Evolutionary conservation across 768 basidiomycete genomes (phyloP), one percentile per base, ranked within the genome.

Genomic region (Termitomyces sp.): DNA sequence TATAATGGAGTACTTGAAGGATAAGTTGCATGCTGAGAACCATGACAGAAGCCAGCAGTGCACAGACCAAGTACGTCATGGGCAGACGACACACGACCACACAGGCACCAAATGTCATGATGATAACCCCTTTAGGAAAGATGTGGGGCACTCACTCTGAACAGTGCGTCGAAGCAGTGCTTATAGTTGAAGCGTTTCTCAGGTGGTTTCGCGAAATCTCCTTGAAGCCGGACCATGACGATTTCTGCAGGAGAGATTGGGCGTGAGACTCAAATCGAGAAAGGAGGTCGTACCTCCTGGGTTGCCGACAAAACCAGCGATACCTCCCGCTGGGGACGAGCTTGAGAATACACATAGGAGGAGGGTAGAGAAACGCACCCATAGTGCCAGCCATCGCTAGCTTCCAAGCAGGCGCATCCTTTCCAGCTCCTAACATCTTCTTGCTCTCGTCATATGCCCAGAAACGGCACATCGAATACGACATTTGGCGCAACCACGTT

Each of bases 371-470:
- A 22, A 26, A 78, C 86, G 63, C 66, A 89, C 89, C 92, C 87
- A 94, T 93, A 56, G 84, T 84, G 15, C 93, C 93, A 48, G 93
- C 91, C 10, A 77, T 52, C 1, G 85, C 90, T 42, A 95, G 77
- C 68, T 91, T 83, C 85, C 86, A 94, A 11, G 89, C 83, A 2
- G 91, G 83, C 0, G 86, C 78, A 60, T 88, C 78, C 63, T 81
- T 78, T 34, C 81, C 82, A 10, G 88, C 87, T 21, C 88, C 88
- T 0, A 94, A 63, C 7, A 87, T 60, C 74, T 87, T 91, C 77
- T 93, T 95, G 68, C 87, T 90, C 73, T 90, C 88, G 59, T 94
- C 92, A 68, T 94, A 93, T 15, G 89, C 90, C 83, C 90, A 93
- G 75, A 93, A 95, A n/a, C 92, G 79, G 68, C 90, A 92, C 68